These are phyloP conservation scores for Aspergillus mulundensis DNA, from an alignment of 495 filamentous ascomycete genomes.

Conservation along the genomic window DNA sequence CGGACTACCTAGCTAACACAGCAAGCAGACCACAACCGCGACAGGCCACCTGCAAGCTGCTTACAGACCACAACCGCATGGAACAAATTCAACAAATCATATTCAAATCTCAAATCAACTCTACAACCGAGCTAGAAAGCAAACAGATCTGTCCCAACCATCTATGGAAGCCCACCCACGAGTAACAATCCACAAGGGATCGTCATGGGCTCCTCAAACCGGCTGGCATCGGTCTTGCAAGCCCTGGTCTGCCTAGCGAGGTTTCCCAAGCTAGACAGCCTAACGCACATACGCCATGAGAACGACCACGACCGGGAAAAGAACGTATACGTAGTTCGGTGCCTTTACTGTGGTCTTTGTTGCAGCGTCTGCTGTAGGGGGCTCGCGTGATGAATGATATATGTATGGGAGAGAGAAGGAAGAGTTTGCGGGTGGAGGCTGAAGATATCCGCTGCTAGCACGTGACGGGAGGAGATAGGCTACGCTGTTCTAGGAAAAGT, in stretches of 20 bases:
- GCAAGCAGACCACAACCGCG: too few species aligned
- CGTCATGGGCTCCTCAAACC: constrained; percentile 50
- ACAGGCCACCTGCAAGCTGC: too few species aligned
- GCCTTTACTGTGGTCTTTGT: neutral
- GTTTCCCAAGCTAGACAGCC: constrained; percentile 5
- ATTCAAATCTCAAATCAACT: too few species aligned
- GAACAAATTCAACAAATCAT: too few species aligned
- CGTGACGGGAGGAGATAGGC: neutral
- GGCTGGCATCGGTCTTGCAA: constrained; percentile 44
- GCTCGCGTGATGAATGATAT: constrained; percentile 33
- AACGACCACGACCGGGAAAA: too few species aligned
- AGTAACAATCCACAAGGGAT: constrained; percentile 9
- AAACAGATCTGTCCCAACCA: constrained; percentile 41
- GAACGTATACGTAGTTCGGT: too few species aligned
- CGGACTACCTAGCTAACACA: too few species aligned
- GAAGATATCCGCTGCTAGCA: neutral
- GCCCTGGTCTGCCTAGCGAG: constrained; percentile 13
- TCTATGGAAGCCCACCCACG: constrained; percentile 50
- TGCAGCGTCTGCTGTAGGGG: constrained; percentile 29
- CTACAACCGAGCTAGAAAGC: too few species aligned
- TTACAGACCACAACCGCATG: too few species aligned
- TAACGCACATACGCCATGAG: constrained; percentile 29
- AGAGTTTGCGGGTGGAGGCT: neutral
- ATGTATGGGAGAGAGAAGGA: neutral
- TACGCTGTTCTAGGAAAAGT: too few species aligned